Evolutionary conservation across 2,329 filamentous ascomycete species (phyloP).

Genomic region (Talaromyces amestolkiae): DNA sequence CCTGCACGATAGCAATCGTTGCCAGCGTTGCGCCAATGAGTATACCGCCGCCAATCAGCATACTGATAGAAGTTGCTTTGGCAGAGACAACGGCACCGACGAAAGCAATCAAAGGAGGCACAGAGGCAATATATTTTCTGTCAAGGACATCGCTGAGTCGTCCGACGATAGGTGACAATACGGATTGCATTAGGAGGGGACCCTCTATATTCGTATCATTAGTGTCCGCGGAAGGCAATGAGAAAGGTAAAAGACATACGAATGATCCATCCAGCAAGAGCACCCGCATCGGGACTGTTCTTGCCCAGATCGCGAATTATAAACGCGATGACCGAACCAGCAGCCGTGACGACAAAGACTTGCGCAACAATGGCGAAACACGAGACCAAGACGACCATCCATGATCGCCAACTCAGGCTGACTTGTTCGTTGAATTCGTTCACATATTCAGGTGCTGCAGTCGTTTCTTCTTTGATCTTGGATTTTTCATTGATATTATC

Average conservation of each 20-base stretch:
- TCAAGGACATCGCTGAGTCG: conserved; percentile 16
- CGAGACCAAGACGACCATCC: conserved; percentile 13
- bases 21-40: conserved; percentile 12
- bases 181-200: conserved; percentile 13
- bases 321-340: conserved; percentile 15
- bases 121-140: conserved; percentile 15
- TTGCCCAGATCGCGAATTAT: conserved; percentile 16
- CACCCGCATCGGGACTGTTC: background rate
- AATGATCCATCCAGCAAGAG: conserved; percentile 15
- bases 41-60: conserved; percentile 17
- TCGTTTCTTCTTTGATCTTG: background rate
- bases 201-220: conserved; percentile 2
- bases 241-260: background rate
- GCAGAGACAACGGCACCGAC: conserved; percentile 13
- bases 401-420: conserved; percentile 13
- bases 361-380: conserved; percentile 17
- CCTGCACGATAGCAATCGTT: conserved; percentile 16
- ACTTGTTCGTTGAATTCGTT: background rate
- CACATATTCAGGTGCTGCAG: background rate
- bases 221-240: background rate
- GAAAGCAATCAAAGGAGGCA: conserved; percentile 15
- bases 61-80: conserved; percentile 15
- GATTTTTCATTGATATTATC: background rate
- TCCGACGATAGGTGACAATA: conserved; percentile 15
- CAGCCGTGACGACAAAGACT: conserved; percentile 18